Evolutionary conservation across 805 yeast genomes (phyloP).

Genomic region (Cyberlindnera americana): DNA sequence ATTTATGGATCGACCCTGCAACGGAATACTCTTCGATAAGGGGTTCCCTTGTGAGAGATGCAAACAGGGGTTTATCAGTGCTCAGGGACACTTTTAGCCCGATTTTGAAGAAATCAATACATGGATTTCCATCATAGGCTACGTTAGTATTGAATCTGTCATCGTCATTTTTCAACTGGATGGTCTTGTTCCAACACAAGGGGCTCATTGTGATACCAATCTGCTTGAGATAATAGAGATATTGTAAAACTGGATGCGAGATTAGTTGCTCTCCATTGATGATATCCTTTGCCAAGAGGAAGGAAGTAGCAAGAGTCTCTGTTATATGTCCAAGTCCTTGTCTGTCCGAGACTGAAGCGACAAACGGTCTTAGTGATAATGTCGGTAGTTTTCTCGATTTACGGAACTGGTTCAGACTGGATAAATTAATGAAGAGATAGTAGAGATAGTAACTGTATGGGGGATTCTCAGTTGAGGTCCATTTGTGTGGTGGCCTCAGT

Average conservation of each 20-base stretch:
- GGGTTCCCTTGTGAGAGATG: constrained; percentile 28
- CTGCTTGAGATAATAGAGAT: constrained; percentile 27
- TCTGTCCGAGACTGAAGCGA: constrained; percentile 21
- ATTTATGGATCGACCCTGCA: constrained; percentile 26
- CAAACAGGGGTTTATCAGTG: constrained; percentile 26
- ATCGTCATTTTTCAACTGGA: constrained; percentile 24
- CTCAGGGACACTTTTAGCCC: constrained; percentile 26
- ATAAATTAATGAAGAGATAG: constrained; percentile 28
- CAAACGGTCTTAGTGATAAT: constrained; percentile 23
- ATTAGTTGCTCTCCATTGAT: constrained; percentile 26
- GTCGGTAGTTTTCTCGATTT: constrained; percentile 16
- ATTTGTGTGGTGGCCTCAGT: constrained; percentile 28
- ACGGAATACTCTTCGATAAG: constrained; percentile 29
- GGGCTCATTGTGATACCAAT: constrained; percentile 30
- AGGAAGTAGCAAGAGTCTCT: constrained; percentile 24
- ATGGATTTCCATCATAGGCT: constrained; percentile 24
- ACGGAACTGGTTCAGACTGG: constrained; percentile 24
- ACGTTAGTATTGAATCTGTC: constrained; percentile 14
- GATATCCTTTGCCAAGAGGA: constrained; percentile 22
- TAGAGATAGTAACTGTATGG: constrained; percentile 38
- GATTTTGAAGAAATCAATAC: constrained; percentile 23
- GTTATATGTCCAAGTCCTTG: constrained; percentile 28
- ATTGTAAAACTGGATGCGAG: constrained; percentile 25
- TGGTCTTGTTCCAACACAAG: constrained; percentile 28
- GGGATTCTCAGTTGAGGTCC: constrained; percentile 35